Evolutionary conservation across 129 eudicot genomes (phyloP).

Genomic region (Saussurea involucrata): DNA sequence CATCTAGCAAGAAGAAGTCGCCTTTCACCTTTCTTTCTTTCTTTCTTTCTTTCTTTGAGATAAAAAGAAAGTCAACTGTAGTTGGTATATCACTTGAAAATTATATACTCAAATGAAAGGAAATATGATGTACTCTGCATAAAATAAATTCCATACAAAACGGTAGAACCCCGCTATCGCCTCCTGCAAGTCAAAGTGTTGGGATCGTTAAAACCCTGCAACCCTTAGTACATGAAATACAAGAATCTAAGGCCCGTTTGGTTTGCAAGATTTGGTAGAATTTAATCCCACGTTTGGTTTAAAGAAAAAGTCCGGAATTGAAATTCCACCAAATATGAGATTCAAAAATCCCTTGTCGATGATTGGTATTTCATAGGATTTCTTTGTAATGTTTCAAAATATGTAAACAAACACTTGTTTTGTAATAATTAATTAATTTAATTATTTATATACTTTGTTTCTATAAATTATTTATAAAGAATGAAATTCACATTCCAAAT

Average conservation of each 20-base stretch:
- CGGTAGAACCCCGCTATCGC: conserved; percentile 85
- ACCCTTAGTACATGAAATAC: not conserved
- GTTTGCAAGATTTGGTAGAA: not conserved
- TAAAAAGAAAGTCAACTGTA: not conserved
- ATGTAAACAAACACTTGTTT: no score
- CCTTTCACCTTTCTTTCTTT: not conserved
- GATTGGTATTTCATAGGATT: no score
- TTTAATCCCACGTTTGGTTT: no score
- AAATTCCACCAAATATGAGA: no score
- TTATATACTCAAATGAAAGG: conserved; percentile 54
- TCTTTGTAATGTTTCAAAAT: no score
- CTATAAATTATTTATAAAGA: no score
- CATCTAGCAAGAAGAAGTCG: conserved; percentile 2
- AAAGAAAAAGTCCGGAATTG: no score
- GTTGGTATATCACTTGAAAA: conserved; percentile 7
- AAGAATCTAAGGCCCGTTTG: not conserved
- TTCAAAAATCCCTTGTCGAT: no score
- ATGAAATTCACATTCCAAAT: no score
- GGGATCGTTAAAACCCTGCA: not conserved
- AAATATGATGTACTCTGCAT: conserved; percentile 78
- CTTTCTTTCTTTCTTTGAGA: not conserved
- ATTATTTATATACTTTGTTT: no score
- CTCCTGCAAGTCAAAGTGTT: conserved; percentile 56
- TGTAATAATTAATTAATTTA: no score
- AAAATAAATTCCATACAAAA: conserved; percentile 91